These are phyloP conservation scores for Linum trigynum DNA, from an alignment of 345 rosid species.

Conservation along the genomic window DNA sequence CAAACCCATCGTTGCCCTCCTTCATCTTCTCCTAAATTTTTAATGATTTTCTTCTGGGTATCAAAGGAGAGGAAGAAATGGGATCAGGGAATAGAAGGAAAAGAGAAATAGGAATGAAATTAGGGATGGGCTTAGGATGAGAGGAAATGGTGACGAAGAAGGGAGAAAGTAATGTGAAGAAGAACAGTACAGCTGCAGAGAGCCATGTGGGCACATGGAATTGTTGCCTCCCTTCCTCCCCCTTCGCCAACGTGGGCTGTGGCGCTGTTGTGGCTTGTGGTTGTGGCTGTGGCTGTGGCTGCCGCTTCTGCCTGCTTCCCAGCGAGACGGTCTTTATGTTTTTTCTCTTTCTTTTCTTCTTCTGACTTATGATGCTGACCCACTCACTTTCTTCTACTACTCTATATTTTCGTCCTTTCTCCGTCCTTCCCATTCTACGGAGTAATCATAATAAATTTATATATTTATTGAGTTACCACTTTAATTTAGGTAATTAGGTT, in stretches of 20 bases:
- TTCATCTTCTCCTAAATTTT: slow-evolving; percentile 29
- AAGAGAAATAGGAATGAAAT: slow-evolving; percentile 7
- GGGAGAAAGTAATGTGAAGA: no score
- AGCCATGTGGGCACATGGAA: slow-evolving; percentile 9
- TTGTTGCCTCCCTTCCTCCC: neutral
- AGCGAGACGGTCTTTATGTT: neutral
- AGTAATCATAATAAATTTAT: no score
- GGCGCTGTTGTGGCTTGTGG: neutral
- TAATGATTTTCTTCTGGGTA: neutral
- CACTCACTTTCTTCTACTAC: no score
- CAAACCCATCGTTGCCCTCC: slow-evolving; percentile 69
- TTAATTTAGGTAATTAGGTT: no score
- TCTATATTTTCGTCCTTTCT: no score
- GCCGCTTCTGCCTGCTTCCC: neutral
- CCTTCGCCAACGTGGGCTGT: neutral
- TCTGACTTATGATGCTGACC: no score
- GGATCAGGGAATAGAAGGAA: no score
- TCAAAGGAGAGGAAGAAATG: neutral
- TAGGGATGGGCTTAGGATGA: neutral
- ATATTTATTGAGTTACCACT: no score
- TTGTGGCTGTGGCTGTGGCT: neutral
- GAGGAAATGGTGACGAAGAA: neutral
- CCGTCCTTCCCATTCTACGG: no score
- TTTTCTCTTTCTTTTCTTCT: no score
- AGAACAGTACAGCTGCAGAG: neutral